phyloP scores from a whole-genome alignment of 345 rosid species.

The Melastoma malabathricum region DNA sequence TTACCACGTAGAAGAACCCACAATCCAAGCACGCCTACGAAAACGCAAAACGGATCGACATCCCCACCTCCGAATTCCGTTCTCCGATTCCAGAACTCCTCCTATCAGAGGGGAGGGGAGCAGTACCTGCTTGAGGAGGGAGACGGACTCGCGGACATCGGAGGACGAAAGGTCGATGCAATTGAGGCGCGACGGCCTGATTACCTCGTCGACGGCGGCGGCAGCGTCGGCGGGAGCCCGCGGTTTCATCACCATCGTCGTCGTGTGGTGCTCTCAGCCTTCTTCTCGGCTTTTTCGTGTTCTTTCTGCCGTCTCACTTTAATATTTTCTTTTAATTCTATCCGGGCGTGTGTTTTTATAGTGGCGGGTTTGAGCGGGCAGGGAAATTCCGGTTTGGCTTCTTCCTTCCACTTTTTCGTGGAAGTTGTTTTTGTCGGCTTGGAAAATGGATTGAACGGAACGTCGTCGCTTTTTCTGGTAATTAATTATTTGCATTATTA shows the following conservation, averaged over 20 bases:
- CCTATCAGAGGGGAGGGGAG: neutral
- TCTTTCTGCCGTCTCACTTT: too few species aligned
- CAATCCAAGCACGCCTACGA: constrained; percentile 64
- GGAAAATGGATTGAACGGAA: too few species aligned
- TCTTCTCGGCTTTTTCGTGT: too few species aligned
- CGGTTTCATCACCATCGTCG: neutral
- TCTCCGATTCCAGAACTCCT: neutral
- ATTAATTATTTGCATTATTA: too few species aligned
- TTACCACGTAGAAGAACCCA: constrained; percentile 71
- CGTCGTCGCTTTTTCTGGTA: too few species aligned
- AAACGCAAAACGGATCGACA: neutral
- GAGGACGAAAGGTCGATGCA: constrained; percentile 45
- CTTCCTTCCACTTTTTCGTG: too few species aligned
- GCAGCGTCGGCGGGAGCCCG: constrained; percentile 4
- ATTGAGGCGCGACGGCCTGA: constrained; percentile 29
- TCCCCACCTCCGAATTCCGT: neutral
- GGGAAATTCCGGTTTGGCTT: too few species aligned
- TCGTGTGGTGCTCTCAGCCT: too few species aligned
- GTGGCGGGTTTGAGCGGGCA: too few species aligned
- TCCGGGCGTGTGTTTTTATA: too few species aligned
- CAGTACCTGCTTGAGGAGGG: constrained; percentile 44
- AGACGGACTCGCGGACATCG: constrained; percentile 25
- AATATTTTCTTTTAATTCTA: too few species aligned
- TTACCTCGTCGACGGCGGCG: constrained; percentile 10
- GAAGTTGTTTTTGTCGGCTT: too few species aligned